Percentiles rank a stretch among this genome's conserved stretches.
Conservation (phyloP, 306 rosid species). For the Comarum palustre region DNA sequence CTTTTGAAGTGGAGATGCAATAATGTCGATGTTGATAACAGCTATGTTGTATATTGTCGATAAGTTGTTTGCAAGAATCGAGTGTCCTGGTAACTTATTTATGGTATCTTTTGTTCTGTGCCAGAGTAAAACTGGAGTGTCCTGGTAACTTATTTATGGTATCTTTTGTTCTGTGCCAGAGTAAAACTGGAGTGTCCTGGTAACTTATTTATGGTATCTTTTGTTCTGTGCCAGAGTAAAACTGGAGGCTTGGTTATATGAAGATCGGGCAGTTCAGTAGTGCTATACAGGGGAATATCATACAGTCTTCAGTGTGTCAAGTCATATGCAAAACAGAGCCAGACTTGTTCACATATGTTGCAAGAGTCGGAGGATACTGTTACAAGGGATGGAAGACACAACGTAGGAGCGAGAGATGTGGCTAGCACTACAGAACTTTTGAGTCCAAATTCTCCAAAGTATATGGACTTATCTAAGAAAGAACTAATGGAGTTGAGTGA, state of each 20-base stretch:
- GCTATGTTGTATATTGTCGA: background rate
- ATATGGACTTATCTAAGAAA: slow-evolving; percentile 44
- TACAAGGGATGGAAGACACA: slow-evolving; percentile 19
- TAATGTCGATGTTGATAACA: background rate
- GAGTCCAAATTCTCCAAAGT: slow-evolving; percentile 34
- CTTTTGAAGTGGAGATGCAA: slow-evolving; percentile 5
- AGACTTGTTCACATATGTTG: slow-evolving; percentile 20
- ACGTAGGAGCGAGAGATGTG: slow-evolving; percentile 22
- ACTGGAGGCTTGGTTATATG: slow-evolving; percentile 86
- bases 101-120: slow-evolving; percentile 20
- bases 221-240: slow-evolving; percentile 50
- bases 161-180: slow-evolving; percentile 26
- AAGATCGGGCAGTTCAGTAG: slow-evolving; percentile 86
- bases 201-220: slow-evolving; percentile 23
- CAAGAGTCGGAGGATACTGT: slow-evolving; percentile 23
- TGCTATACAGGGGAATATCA: slow-evolving; percentile 73
- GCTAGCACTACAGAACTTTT: slow-evolving; percentile 31
- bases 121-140: no score
- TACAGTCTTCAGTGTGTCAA: slow-evolving; percentile 77
- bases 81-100: slow-evolving; percentile 19
- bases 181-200: slow-evolving; percentile 8
- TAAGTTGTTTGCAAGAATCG: slow-evolving; percentile 15
- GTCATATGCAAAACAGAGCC: slow-evolving; percentile 33
- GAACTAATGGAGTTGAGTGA: slow-evolving; percentile 59
- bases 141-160: slow-evolving; percentile 22